phyloP scores from a whole-genome alignment of 192 early-diverging fungal species.

The Diversispora epigaea region DNA sequence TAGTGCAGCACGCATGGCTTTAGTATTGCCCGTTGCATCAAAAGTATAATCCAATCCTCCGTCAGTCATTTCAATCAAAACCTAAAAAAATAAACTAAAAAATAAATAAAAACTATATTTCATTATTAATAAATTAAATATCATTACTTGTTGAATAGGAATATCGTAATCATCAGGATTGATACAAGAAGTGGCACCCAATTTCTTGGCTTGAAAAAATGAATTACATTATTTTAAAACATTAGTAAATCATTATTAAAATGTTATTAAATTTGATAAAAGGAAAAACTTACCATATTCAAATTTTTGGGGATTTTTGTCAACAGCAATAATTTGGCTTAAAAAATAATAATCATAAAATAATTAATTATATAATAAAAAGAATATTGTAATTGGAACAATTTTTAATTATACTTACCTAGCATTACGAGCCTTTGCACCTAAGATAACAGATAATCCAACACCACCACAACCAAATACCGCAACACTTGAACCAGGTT shows the following conservation, averaged over 20 bases:
- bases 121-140: neutral
- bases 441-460: slow-evolving; percentile 88
- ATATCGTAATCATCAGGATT: slow-evolving; percentile 84
- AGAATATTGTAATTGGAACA: neutral
- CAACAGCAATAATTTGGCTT: slow-evolving; percentile 83
- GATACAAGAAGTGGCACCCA: slow-evolving; percentile 87
- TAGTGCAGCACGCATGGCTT: slow-evolving; percentile 93
- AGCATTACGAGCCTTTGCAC: slow-evolving; percentile 64
- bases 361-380: neutral
- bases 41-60: slow-evolving; percentile 97
- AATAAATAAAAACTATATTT: neutral
- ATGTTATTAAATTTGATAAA: slow-evolving; percentile 26
- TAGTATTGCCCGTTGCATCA: slow-evolving; percentile 90
- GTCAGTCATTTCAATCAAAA: slow-evolving; percentile 88
- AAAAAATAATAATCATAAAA: neutral
- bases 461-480: slow-evolving; percentile 97
- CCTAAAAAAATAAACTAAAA: slow-evolving; percentile 31
- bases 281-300: slow-evolving; percentile 45
- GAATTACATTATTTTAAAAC: neutral
- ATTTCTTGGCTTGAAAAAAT: slow-evolving; percentile 42
- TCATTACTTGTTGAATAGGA: slow-evolving; percentile 66
- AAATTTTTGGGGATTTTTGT: slow-evolving; percentile 81
- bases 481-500: slow-evolving; percentile 71
- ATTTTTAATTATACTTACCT: slow-evolving; percentile 21
- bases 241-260: too few relatives aligned